Percentiles rank a stretch among this genome's conserved stretches.
Evolutionary conservation across 2,329 filamentous ascomycete species (phyloP).

Genomic region (Sporothrix brasiliensis): DNA sequence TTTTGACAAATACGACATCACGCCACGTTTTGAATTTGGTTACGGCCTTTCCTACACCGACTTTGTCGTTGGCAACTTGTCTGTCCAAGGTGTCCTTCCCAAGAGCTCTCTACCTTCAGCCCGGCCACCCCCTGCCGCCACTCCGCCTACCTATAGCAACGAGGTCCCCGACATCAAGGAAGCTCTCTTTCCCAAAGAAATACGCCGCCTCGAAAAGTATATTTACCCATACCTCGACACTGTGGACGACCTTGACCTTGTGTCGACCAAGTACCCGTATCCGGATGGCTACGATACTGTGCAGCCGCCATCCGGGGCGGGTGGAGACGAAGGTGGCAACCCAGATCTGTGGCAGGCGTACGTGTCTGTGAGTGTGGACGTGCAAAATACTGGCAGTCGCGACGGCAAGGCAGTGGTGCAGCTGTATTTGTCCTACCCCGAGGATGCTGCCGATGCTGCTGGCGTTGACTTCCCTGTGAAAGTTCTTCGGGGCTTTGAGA

Average conservation of each 20-base stretch:
- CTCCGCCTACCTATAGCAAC: slow-evolving; percentile 59
- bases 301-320: slow-evolving; percentile 62
- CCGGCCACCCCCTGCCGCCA: slow-evolving; percentile 47
- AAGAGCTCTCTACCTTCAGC: slow-evolving; percentile 51
- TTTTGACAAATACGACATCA: slow-evolving; percentile 75
- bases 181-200: slow-evolving; percentile 60
- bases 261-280: slow-evolving; percentile 50
- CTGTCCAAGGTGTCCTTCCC: slow-evolving; percentile 50
- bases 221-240: slow-evolving; percentile 71
- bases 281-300: slow-evolving; percentile 58
- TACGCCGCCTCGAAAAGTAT: slow-evolving; percentile 67
- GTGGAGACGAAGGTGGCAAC: slow-evolving; percentile 69
- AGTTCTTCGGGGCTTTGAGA: slow-evolving; percentile 74
- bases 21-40: slow-evolving; percentile 82
- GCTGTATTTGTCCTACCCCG: slow-evolving; percentile 52
- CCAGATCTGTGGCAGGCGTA: slow-evolving; percentile 65
- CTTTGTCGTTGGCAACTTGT: slow-evolving; percentile 64
- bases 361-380: slow-evolving; percentile 52
- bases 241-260: slow-evolving; percentile 52
- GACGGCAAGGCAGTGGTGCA: slow-evolving; percentile 52
- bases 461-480: slow-evolving; percentile 45
- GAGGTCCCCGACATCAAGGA: slow-evolving; percentile 58
- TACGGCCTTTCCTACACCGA: slow-evolving; percentile 81
- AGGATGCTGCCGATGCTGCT: slow-evolving; percentile 30
- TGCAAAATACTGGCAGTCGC: slow-evolving; percentile 57